Percentiles rank a stretch among this genome's conserved stretches.
These are phyloP conservation scores for Syzygium aromaticum DNA, from an alignment of 345 rosid genomes.

Conservation along the genomic window DNA sequence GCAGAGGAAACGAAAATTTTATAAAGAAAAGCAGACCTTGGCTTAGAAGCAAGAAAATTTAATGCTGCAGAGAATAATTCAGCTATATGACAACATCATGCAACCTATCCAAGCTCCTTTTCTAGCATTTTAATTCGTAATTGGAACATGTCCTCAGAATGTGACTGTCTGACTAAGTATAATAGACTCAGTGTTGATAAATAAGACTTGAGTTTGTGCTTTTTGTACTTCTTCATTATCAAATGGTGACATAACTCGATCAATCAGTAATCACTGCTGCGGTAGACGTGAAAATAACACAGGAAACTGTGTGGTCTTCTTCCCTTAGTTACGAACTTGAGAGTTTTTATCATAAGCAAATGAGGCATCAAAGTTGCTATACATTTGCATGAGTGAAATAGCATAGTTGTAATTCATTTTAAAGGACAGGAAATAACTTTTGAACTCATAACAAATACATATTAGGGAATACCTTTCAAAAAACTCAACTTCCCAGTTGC, in stretches of 20 bases:
- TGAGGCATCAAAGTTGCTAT: not conserved
- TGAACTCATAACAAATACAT: not conserved
- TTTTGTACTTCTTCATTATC: not conserved
- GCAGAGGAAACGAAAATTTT: not conserved
- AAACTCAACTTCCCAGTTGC: not conserved
- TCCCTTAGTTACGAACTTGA: not conserved
- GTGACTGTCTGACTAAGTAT: not conserved
- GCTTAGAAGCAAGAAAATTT: not conserved
- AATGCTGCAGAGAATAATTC: not conserved
- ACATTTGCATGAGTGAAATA: not conserved
- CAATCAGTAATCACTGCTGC: not conserved
- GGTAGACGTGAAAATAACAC: not conserved
- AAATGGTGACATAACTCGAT: not conserved
- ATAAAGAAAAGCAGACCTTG: not conserved
- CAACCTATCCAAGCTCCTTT: not conserved
- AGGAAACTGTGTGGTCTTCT: not conserved
- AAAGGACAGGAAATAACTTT: not conserved
- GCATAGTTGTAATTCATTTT: not conserved
- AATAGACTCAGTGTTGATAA: not conserved
- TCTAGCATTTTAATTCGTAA: not conserved
- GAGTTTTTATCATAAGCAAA: not conserved
- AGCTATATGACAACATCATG: not conserved
- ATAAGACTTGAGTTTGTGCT: not conserved
- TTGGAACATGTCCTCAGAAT: not conserved
- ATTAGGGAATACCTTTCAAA: not conserved